These are phyloP conservation scores for Fusarium burgessii DNA, from an alignment of 2,329 filamentous ascomycete species.

Conservation along the genomic window DNA sequence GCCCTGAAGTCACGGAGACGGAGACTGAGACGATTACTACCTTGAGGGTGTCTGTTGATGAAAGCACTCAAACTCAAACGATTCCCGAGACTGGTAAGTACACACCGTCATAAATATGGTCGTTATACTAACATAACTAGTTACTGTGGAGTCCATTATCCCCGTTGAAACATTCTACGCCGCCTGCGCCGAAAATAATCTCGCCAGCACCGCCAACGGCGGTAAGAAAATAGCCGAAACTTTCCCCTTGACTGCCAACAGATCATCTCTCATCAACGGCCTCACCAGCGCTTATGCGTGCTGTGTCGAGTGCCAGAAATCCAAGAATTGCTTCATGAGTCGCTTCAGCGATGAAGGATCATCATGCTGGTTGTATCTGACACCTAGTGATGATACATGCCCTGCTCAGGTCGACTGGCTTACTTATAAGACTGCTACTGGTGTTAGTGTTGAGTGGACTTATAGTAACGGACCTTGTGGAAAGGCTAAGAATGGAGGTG, in stretches of 20 bases:
- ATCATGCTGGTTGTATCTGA: neutral
- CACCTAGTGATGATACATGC: neutral
- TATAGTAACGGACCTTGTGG: slow-evolving; percentile 4
- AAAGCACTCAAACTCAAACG: neutral
- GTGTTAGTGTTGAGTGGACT: neutral
- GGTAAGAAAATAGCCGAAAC: neutral
- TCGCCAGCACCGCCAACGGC: neutral
- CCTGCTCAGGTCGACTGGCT: neutral
- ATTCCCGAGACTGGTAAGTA: neutral
- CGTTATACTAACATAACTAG: rapidly evolving
- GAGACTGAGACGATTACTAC: neutral
- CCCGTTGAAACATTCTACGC: neutral
- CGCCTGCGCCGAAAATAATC: neutral
- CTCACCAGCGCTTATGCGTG: neutral
- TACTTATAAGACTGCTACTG: neutral
- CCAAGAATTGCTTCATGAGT: neutral
- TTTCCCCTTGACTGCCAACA: too few species aligned
- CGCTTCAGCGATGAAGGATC: neutral
- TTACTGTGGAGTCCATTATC: neutral
- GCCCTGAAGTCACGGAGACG: neutral
- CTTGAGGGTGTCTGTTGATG: neutral
- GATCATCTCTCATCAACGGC: neutral
- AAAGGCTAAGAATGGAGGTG: neutral
- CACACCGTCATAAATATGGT: rapidly evolving
- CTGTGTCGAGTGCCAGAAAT: neutral